phyloP scores from a whole-genome alignment of 2,329 filamentous ascomycete species.

The Aureobasidium lini region DNA sequence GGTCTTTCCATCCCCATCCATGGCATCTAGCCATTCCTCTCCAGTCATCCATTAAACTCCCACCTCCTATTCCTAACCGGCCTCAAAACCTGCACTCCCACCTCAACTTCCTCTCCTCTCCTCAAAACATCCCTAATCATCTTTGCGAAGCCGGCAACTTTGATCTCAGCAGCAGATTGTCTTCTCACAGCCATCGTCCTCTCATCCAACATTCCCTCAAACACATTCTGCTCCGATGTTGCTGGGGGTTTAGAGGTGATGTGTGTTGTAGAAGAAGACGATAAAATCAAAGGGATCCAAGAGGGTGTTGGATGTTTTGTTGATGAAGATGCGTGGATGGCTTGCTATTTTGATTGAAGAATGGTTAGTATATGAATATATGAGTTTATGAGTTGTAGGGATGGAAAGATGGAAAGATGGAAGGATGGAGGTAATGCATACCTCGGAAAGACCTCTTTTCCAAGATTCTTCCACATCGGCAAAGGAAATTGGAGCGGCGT shows the following conservation, averaged over 20 bases:
- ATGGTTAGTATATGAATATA: too few species aligned
- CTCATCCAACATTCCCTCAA: not conserved
- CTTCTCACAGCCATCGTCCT: slow-evolving; percentile 4
- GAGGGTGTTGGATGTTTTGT: not conserved
- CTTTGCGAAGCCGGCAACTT: not conserved
- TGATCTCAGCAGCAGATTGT: not conserved
- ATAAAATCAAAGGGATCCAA: not conserved
- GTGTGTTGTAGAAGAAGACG: too few species aligned
- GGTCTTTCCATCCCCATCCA: not conserved
- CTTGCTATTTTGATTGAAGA: not conserved
- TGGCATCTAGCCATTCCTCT: not conserved
- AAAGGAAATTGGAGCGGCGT: not conserved
- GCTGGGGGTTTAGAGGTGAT: not conserved
- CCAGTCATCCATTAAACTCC: not conserved
- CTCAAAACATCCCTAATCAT: not conserved
- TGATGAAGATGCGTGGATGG: not conserved
- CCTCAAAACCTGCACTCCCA: not conserved
- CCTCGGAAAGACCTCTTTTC: slow-evolving; percentile 12
- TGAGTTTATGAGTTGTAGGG: too few species aligned
- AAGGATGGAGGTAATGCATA: too few species aligned
- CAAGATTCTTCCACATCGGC: slow-evolving; percentile 5
- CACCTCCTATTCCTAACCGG: not conserved
- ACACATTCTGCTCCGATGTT: not conserved
- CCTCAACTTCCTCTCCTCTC: not conserved
- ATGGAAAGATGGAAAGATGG: too few species aligned